These are phyloP conservation scores for Drosera capensis DNA, from an alignment of 148 eudicot species.

Conservation along the genomic window DNA sequence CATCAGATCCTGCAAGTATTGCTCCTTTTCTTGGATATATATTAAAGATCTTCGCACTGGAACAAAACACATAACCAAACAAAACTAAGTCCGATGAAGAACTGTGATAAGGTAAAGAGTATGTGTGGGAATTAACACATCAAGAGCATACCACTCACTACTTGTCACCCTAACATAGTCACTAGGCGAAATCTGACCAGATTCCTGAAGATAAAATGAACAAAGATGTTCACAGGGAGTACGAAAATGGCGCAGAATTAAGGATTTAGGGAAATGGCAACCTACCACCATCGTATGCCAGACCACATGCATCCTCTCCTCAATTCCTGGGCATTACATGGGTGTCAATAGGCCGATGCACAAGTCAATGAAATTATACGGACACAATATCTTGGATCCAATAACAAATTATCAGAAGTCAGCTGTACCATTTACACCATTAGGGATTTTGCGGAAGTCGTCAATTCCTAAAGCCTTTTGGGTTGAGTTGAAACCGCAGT, in stretches of 20 bases:
- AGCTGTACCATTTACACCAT: slow-evolving; percentile 93
- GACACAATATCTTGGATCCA: no score
- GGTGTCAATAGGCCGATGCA: not conserved
- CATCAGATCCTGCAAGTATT: slow-evolving; percentile 87
- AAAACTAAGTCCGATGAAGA: no score
- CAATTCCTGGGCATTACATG: slow-evolving; percentile 41
- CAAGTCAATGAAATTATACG: no score
- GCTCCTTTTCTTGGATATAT: slow-evolving; percentile 96
- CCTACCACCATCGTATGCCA: slow-evolving; percentile 98
- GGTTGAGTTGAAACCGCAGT: slow-evolving; percentile 80
- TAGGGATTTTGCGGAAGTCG: slow-evolving; percentile 92
- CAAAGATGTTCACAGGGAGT: no score
- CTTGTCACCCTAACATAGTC: slow-evolving; percentile 93
- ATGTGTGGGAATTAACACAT: no score
- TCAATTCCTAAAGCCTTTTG: slow-evolving; percentile 78
- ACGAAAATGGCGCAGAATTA: not conserved
- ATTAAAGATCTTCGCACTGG: slow-evolving; percentile 83
- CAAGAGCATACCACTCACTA: slow-evolving; percentile 63
- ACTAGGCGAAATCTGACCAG: slow-evolving; percentile 68
- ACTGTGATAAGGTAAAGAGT: no score
- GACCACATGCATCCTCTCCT: slow-evolving; percentile 92
- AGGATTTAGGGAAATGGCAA: not conserved
- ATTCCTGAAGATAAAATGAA: slow-evolving; percentile 24
- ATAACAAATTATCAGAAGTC: not conserved
- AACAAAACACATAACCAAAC: not conserved